Conservation (phyloP, 2,329 filamentous ascomycete species). For the Aspergillus nomiae region DNA sequence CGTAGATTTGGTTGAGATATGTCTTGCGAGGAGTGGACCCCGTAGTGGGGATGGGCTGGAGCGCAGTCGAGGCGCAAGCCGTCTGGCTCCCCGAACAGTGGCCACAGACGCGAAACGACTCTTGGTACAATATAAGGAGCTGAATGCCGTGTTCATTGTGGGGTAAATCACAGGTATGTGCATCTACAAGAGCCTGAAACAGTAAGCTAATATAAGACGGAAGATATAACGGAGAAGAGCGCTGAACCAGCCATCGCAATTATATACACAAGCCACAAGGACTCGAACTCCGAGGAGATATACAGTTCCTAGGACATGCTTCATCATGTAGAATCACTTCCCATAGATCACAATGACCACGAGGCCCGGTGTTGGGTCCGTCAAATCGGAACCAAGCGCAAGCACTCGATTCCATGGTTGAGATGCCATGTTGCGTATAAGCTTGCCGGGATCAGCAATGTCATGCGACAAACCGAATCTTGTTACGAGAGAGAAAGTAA, state of each 20-base stretch:
- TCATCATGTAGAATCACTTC: neutral
- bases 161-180: neutral
- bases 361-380: neutral
- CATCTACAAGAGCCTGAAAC: neutral
- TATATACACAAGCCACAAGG: neutral
- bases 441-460: neutral
- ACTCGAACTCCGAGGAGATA: neutral
- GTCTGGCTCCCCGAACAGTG: neutral
- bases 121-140: neutral
- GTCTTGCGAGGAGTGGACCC: neutral
- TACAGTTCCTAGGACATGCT: neutral
- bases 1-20: neutral
- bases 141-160: neutral
- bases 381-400: neutral
- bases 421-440: neutral
- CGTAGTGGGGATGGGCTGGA: neutral
- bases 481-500: neutral
- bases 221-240: neutral
- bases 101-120: too few relatives aligned
- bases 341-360: neutral
- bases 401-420: neutral
- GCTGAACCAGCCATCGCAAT: neutral
- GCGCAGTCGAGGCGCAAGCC: neutral
- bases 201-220: too few relatives aligned
- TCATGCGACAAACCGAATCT: neutral